Conservation (phyloP, 768 basidiomycete species). For the Coprinellus aureogranulatus region DNA sequence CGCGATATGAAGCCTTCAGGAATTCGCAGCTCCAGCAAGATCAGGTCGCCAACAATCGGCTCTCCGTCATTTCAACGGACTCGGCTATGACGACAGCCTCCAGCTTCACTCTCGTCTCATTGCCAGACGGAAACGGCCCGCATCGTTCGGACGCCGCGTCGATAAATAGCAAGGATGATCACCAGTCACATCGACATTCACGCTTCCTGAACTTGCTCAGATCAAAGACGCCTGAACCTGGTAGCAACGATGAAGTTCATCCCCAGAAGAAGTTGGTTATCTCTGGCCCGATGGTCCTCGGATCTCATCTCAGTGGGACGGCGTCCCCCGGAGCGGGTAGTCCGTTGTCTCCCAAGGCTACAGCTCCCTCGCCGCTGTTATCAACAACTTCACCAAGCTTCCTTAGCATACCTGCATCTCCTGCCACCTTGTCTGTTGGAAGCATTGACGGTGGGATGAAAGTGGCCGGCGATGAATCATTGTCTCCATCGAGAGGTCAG, state of each 20-base stretch:
- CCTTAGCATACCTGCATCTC: no score
- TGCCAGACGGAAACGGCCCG: not conserved
- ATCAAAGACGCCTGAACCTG: constrained; percentile 43
- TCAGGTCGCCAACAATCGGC: constrained; percentile 35
- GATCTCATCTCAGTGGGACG: constrained; percentile 6
- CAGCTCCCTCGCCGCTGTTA: not conserved
- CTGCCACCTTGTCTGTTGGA: not conserved
- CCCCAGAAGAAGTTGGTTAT: constrained; percentile 49
- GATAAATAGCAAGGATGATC: not conserved
- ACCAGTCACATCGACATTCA: constrained; percentile 24
- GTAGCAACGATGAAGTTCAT: constrained; percentile 15
- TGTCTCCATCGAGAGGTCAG: constrained; percentile 31
- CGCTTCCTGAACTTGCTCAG: constrained; percentile 20
- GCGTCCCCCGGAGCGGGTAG: not conserved
- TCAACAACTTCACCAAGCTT: no score
- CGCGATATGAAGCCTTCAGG: constrained; percentile 83
- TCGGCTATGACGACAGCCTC: constrained; percentile 24
- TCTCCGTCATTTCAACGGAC: constrained; percentile 60
- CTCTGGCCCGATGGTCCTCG: constrained; percentile 62
- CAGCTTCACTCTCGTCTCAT: constrained; percentile 6
- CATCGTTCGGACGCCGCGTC: not conserved
- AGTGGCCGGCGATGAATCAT: constrained; percentile 12
- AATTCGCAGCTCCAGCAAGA: constrained; percentile 39
- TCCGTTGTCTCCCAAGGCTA: not conserved
- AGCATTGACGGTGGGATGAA: not conserved